A percentile compares a stretch with the other conserved stretches of the same genome.
These are phyloP conservation scores for Capsicum chinense DNA, from an alignment of 257 asterid species.

Conservation along the genomic window DNA sequence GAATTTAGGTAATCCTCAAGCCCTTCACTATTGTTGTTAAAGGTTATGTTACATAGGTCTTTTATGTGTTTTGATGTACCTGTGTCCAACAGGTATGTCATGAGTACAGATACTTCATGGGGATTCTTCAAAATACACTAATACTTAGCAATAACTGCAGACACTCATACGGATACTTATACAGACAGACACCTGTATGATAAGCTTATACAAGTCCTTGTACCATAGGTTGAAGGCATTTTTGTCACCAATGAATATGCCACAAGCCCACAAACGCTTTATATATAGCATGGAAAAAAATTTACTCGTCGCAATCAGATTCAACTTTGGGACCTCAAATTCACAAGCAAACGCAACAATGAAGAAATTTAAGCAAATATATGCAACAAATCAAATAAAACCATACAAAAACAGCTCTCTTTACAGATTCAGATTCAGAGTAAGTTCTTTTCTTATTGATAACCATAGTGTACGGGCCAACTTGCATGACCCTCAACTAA, in stretches of 20 bases:
- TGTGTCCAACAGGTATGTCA: not conserved
- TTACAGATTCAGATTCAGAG: not conserved
- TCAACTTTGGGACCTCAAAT: not conserved
- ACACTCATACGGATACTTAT: not conserved
- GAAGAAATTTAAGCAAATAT: not conserved
- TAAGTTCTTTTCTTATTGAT: not conserved
- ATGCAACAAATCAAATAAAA: not conserved
- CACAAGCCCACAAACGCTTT: not conserved
- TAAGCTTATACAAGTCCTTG: not conserved
- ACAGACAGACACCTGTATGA: not conserved
- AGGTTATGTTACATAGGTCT: not conserved
- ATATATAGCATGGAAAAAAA: not conserved
- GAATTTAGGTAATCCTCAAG: not conserved
- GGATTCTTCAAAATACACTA: not conserved
- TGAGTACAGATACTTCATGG: not conserved
- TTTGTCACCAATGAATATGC: not conserved
- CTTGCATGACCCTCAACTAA: not conserved
- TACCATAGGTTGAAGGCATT: not conserved
- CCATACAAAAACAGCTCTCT: not conserved
- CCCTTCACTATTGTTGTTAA: constrained; percentile 14
- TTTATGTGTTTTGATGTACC: not conserved
- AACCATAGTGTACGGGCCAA: not conserved
- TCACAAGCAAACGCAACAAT: constrained; percentile 3
- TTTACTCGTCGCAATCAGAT: not conserved
- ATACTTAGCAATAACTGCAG: not conserved